Evolutionary conservation across 164 flowering plant species (phyloP), one percentile per base, ranked within the genome.

Genomic region (Umbellularia californica): DNA sequence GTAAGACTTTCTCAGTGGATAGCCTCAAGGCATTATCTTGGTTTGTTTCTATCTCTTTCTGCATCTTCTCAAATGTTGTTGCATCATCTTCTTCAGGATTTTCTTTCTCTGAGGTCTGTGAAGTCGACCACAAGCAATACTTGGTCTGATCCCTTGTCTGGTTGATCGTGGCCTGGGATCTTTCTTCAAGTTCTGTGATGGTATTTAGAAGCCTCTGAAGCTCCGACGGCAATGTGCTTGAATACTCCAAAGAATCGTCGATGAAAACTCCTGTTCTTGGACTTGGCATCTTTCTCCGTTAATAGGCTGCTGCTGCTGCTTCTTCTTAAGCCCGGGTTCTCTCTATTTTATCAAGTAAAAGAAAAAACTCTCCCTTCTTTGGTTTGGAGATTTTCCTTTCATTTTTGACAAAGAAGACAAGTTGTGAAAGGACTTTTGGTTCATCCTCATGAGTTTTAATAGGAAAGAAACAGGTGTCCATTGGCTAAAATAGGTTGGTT

Each of bases 221-320:
- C 88, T 96, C 99, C n/a, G 98, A 95, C 0, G 99, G 98, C 73
- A 96, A 87, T 51, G 99, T 96, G 83, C 88, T 94, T 65, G 98
- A 92, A 84, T 96, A 95, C 79, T 93, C 99, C 55, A 94, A 78
- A 74, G 93, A 95, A 72, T 96, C 99, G 58, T 96, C 99, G 27
- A 94, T 97, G 84, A 81, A 94, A 14, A 94, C 98, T 58, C 99
- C 99, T 2, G 99, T 94, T 83, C 99, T 88, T 28, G 97, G 96
- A 75, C 94, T 90, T 75, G 98, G 98, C 99, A 96, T 96, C 47
- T 75, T 65, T 72, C 9, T 55, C 6, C 65, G 33, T 30, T 30
- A 4, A 30, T 30, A 30, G 33, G 33, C 5, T 0, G 33, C 5
- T 30, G 33, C 35, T 30, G 35, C 35, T 30, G 5, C 35, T 41